Percentiles rank a stretch among this genome's conserved stretches.
phyloP scores from a whole-genome alignment of 257 asterid genomes.

The Petunia axillaris region DNA sequence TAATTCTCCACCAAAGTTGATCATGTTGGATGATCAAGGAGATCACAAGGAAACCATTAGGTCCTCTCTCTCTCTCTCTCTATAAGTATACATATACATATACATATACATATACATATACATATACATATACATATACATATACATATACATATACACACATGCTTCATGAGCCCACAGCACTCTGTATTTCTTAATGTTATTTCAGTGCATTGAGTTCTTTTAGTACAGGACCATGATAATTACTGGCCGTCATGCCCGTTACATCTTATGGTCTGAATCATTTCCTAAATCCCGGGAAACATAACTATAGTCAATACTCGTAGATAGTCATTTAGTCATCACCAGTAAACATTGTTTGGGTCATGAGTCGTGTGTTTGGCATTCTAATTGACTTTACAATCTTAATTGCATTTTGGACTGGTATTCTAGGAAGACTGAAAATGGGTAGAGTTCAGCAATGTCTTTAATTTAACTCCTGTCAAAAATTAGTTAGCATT shows the following conservation, averaged over 20 bases:
- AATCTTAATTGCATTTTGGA: neutral
- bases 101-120: neutral
- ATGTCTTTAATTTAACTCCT: neutral
- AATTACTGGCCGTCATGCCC: neutral
- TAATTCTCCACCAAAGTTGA: conserved; percentile 92
- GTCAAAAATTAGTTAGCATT: neutral
- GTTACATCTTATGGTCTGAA: neutral
- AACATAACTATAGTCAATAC: conserved; percentile 3
- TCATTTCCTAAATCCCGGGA: neutral
- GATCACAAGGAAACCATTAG: conserved; percentile 83
- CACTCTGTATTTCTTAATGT: neutral
- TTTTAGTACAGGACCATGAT: neutral
- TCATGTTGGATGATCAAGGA: conserved; percentile 77
- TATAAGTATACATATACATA: neutral
- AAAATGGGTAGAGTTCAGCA: neutral
- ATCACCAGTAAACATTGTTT: neutral
- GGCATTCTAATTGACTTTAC: neutral
- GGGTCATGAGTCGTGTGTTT: neutral
- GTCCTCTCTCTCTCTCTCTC: conserved; percentile 37
- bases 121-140: neutral
- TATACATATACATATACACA: neutral
- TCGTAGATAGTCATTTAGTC: neutral
- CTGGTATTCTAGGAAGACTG: neutral
- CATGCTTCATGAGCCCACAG: neutral
- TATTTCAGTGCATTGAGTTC: neutral